phyloP scores from a whole-genome alignment of 176 grass and related monocot species.

The Stipa capillata region DNA sequence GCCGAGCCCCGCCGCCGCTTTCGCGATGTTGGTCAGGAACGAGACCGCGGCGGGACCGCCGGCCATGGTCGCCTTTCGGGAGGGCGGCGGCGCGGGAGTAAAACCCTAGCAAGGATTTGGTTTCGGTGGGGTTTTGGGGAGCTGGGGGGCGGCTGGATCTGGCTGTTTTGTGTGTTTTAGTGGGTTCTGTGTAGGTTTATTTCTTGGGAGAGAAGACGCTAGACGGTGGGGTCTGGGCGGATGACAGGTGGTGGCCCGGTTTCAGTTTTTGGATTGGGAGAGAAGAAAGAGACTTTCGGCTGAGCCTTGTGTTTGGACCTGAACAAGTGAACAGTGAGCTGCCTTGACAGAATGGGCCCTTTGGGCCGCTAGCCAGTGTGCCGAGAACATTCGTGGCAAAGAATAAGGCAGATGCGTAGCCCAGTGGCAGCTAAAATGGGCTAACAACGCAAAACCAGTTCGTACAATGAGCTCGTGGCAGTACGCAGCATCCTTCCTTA shows the following conservation, averaged over 20 bases:
- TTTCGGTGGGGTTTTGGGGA: neutral
- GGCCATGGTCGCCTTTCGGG: slow-evolving; percentile 9
- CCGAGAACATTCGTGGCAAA: neutral
- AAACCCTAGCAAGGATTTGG: slow-evolving; percentile 34
- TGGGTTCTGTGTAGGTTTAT: too few relatives aligned
- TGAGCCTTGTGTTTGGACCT: neutral
- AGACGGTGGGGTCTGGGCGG: neutral
- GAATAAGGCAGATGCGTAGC: neutral
- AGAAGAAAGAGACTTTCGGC: slow-evolving; percentile 29
- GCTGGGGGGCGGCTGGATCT: slow-evolving; percentile 13
- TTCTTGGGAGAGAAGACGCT: slow-evolving; percentile 38
- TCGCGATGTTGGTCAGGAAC: slow-evolving; percentile 69
- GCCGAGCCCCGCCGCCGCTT: slow-evolving; percentile 66
- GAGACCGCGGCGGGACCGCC: slow-evolving; percentile 60
- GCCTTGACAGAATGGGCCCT: neutral
- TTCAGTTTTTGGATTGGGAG: neutral
- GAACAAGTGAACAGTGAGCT: too few relatives aligned
- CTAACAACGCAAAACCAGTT: neutral
- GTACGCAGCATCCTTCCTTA: too few relatives aligned
- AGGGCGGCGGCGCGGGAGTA: slow-evolving; percentile 21
- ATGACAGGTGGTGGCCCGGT: neutral
- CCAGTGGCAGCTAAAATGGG: neutral
- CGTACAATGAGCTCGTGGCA: neutral
- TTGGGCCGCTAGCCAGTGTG: neutral
- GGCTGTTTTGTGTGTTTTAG: neutral